These are phyloP conservation scores for Vicia villosa DNA, from an alignment of 306 rosid genomes.

Conservation along the genomic window DNA sequence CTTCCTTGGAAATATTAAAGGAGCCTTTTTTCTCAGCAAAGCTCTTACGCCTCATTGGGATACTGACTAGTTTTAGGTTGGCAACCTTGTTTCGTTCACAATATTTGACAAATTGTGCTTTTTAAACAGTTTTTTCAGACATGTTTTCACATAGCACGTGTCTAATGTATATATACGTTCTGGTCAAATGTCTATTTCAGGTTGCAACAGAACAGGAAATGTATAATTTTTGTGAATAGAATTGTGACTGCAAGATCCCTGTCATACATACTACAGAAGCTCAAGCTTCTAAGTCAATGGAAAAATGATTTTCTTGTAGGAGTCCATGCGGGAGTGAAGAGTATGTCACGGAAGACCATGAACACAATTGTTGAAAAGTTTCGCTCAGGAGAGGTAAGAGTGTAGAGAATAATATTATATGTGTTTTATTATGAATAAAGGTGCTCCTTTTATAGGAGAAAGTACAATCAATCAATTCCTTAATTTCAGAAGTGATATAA, in stretches of 20 bases:
- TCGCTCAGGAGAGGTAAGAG: conserved; percentile 72
- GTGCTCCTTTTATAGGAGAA: too few species aligned
- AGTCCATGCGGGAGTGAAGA: conserved; percentile 72
- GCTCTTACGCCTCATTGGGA: conserved; percentile 71
- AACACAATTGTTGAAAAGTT: conserved; percentile 69
- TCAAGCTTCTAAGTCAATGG: conserved; percentile 71
- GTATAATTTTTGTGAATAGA: conserved; percentile 90
- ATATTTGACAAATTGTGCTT: conserved; percentile 23
- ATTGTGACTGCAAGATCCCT: conserved; percentile 83
- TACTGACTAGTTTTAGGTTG: conserved; percentile 81
- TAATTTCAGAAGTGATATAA: too few species aligned
- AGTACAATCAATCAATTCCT: too few species aligned
- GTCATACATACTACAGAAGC: conserved; percentile 65
- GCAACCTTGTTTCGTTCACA: conserved; percentile 36
- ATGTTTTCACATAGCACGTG: conserved; percentile 12
- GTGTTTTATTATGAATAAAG: too few species aligned
- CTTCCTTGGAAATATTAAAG: conserved; percentile 55
- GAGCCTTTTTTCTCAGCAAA: conserved; percentile 83
- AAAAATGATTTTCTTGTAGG: conserved; percentile 83
- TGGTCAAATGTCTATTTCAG: conserved; percentile 50
- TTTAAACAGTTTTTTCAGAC: conserved; percentile 33
- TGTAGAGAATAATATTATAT: too few species aligned
- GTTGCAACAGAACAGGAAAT: conserved; percentile 75
- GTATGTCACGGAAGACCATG: conserved; percentile 78
- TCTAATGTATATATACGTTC: conserved; percentile 22